Conservation (phyloP, 768 basidiomycete genomes). For the Lactifluus piperatus region DNA sequence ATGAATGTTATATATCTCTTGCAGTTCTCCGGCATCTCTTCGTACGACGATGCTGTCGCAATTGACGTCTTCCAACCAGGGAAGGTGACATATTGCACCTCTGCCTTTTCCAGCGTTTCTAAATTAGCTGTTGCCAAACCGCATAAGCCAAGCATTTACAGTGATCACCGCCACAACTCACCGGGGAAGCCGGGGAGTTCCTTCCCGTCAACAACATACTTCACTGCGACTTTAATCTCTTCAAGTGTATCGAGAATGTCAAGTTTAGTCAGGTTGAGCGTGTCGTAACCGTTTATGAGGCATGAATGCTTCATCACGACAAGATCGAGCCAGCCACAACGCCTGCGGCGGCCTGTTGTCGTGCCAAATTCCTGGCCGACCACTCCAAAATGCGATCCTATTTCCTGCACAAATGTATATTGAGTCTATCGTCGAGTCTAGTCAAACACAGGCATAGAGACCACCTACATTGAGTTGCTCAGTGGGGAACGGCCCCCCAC, state of each 20-base stretch:
- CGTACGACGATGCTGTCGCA: conserved; percentile 49
- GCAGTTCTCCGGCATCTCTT: conserved; percentile 76
- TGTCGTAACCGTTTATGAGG: conserved; percentile 93
- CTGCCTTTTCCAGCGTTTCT: conserved; percentile 64
- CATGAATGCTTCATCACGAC: conserved; percentile 90
- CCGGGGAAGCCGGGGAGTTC: conserved; percentile 83
- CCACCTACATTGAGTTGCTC: conserved; percentile 79
- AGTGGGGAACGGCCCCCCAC: conserved; percentile 97
- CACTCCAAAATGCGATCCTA: conserved; percentile 85
- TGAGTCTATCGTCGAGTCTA: neutral
- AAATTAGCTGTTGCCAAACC: conserved; percentile 59
- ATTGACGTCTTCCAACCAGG: conserved; percentile 90
- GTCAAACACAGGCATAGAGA: neutral
- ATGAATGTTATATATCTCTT: conserved; percentile 82
- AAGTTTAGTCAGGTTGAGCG: conserved; percentile 91
- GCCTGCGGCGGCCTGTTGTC: conserved; percentile 86
- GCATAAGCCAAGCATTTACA: neutral
- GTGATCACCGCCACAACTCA: conserved; percentile 29
- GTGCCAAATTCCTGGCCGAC: conserved; percentile 88
- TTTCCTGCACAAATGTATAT: conserved; percentile 39
- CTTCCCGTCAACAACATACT: conserved; percentile 69
- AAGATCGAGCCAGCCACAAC: conserved; percentile 97
- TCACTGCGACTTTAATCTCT: conserved; percentile 83
- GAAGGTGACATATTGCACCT: conserved; percentile 82
- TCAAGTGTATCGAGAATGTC: conserved; percentile 80